A percentile compares a stretch with the other conserved stretches of the same genome.
Evolutionary conservation across 1,284 basidiomycete species (phyloP).

Genomic region (Apiotrichum gamsii): DNA sequence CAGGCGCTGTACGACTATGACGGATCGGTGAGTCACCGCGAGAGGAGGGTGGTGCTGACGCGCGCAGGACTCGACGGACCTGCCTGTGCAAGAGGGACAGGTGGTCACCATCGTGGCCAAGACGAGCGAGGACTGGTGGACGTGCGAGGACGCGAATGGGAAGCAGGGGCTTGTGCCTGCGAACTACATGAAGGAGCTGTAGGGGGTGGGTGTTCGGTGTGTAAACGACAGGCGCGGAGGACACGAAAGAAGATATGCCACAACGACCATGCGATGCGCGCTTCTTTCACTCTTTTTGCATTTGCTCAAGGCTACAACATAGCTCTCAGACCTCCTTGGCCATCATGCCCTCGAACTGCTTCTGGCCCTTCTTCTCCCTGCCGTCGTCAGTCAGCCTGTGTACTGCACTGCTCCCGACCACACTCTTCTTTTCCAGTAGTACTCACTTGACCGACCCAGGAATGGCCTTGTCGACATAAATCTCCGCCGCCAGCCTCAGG

Average conservation of each 20-base stretch:
- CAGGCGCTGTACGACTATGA: constrained; percentile 41
- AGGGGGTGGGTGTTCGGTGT: too few relatives aligned
- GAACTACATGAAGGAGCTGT: constrained; percentile 38
- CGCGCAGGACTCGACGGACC: constrained; percentile 31
- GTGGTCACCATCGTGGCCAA: constrained; percentile 40
- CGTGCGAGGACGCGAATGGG: constrained; percentile 40
- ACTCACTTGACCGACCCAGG: too few relatives aligned
- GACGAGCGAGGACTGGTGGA: constrained; percentile 45
- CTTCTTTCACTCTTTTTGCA: too few relatives aligned
- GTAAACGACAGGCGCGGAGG: too few relatives aligned
- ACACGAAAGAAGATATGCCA: too few relatives aligned
- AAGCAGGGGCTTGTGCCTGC: constrained; percentile 38
- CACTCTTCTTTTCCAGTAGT: too few relatives aligned
- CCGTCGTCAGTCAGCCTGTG: too few relatives aligned
- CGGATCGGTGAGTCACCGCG: constrained; percentile 30
- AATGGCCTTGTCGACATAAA: constrained; percentile 14
- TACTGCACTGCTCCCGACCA: too few relatives aligned
- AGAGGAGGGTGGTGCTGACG: constrained; percentile 14
- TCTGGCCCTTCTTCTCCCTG: constrained; percentile 14
- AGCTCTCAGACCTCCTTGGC: constrained; percentile 18
- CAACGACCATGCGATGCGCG: too few relatives aligned
- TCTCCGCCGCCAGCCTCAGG: constrained; percentile 12
- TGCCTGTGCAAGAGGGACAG: constrained; percentile 34
- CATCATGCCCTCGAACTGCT: constrained; percentile 19
- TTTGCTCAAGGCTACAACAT: too few relatives aligned